Evolutionary conservation across 2,329 filamentous ascomycete genomes (phyloP).

Genomic region (Macrophomina pseudophaseolina): DNA sequence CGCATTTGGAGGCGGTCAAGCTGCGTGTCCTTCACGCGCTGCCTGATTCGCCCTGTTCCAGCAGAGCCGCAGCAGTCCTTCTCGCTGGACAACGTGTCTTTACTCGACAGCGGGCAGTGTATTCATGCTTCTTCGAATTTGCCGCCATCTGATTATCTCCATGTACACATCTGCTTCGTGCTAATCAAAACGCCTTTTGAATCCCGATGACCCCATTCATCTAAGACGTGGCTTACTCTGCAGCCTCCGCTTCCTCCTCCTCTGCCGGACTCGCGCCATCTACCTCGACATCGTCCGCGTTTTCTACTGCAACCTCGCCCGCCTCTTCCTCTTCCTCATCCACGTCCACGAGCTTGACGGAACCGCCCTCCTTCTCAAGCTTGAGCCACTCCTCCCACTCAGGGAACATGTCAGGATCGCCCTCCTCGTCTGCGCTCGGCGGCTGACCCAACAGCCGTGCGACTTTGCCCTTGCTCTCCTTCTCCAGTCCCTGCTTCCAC

Average conservation of each 20-base stretch:
- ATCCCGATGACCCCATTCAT: background rate
- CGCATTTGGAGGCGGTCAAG: constrained; percentile 18
- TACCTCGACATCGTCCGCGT: constrained; percentile 38
- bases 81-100: background rate
- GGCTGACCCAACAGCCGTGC: constrained; percentile 83
- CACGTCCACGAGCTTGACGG: constrained; percentile 41
- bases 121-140: background rate
- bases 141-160: constrained; percentile 11
- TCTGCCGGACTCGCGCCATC: constrained; percentile 2
- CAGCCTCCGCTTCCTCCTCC: constrained; percentile 8
- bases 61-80: constrained; percentile 1
- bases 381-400: constrained; percentile 93
- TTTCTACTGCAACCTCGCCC: constrained; percentile 30
- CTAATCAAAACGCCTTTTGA: constrained; percentile 18
- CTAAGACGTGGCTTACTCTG: constrained; percentile 5
- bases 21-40: background rate
- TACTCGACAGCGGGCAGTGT: background rate
- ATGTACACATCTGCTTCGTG: constrained; percentile 10
- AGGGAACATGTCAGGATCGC: constrained; percentile 83
- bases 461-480: constrained; percentile 83
- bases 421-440: constrained; percentile 62
- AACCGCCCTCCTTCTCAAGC: constrained; percentile 74
- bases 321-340: constrained; percentile 39
- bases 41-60: constrained; percentile 1
- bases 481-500: constrained; percentile 87